phyloP scores from a whole-genome alignment of 2,329 filamentous ascomycete species.

The Arachnomyces sp. region DNA sequence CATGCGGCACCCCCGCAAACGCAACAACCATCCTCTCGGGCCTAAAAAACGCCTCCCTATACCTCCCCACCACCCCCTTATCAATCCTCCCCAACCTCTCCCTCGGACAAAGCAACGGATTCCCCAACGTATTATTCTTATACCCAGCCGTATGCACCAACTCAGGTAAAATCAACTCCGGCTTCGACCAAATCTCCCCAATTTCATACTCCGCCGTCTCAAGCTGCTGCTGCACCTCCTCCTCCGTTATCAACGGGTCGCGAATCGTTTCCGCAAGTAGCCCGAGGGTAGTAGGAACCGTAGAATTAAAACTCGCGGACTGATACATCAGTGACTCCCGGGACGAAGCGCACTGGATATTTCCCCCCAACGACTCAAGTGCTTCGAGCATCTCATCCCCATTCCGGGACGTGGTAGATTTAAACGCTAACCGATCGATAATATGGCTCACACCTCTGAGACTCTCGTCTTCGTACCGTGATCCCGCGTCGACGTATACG shows the following conservation, averaged over 20 bases:
- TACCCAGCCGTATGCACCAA: conserved; percentile 92
- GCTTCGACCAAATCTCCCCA: conserved; percentile 94
- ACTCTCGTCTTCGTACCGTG: conserved; percentile 79
- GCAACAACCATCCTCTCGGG: conserved; percentile 91
- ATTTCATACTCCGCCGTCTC: conserved; percentile 93
- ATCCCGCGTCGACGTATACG: conserved; percentile 91
- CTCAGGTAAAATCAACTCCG: conserved; percentile 90
- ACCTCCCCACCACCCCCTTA: conserved; percentile 63
- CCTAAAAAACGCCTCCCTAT: conserved; percentile 73
- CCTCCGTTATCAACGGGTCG: conserved; percentile 71
- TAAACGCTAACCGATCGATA: conserved; percentile 91
- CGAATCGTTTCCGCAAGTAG: conserved; percentile 91
- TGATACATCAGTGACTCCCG: conserved; percentile 98
- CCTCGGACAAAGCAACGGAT: conserved; percentile 82
- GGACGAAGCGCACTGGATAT: conserved; percentile 93
- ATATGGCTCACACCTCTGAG: conserved; percentile 91
- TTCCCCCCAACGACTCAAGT: conserved; percentile 81
- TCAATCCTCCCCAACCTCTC: conserved; percentile 72
- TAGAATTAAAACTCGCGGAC: conserved; percentile 90
- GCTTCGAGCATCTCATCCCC: conserved; percentile 81
- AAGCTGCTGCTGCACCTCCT: conserved; percentile 79
- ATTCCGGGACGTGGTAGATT: conserved; percentile 63
- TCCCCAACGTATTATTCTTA: conserved; percentile 91
- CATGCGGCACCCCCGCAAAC: conserved; percentile 83
- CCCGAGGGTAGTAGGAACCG: conserved; percentile 71